Percentiles rank a stretch among this genome's conserved stretches.
Evolutionary conservation across 257 asterid genomes (phyloP).

Genomic region (Voacanga thouarsii): DNA sequence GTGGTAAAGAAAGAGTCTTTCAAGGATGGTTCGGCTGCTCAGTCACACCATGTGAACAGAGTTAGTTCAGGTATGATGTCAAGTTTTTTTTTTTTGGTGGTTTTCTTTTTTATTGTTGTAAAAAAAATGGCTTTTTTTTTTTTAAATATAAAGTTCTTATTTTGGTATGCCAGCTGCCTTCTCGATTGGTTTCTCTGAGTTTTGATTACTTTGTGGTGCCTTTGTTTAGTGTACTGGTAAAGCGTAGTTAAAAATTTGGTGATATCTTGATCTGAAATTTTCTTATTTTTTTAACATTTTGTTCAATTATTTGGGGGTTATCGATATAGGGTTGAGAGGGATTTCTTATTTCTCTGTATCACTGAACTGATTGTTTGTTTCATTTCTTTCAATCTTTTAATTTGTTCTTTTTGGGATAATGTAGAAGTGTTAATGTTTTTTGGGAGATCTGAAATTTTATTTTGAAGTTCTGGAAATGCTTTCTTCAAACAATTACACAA

Average conservation of each 20-base stretch:
- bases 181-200: not conserved
- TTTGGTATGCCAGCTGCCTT: not conserved
- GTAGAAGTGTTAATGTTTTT: not conserved
- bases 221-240: not conserved
- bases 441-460: conserved; percentile 17
- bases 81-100: conserved; percentile 5
- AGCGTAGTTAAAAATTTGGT: not conserved
- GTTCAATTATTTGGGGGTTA: conserved; percentile 1
- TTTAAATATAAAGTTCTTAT: not conserved
- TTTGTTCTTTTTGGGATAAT: not conserved
- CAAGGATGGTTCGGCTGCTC: conserved; percentile 60
- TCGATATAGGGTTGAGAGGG: not conserved
- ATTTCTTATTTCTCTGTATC: not conserved
- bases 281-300: not conserved
- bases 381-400: conserved; percentile 1
- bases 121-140: conserved; percentile 19
- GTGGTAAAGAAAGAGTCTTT: conserved; percentile 60
- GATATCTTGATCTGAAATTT: conserved; percentile 14
- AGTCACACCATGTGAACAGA: conserved; percentile 49
- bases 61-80: conserved; percentile 59
- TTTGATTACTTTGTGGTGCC: not conserved
- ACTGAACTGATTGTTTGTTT: conserved; percentile 2
- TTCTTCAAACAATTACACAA: not conserved
- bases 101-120: conserved; percentile 16
- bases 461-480: not conserved